phyloP scores from a whole-genome alignment of 805 yeast genomes.

The Monosporozyma aquatica region DNA sequence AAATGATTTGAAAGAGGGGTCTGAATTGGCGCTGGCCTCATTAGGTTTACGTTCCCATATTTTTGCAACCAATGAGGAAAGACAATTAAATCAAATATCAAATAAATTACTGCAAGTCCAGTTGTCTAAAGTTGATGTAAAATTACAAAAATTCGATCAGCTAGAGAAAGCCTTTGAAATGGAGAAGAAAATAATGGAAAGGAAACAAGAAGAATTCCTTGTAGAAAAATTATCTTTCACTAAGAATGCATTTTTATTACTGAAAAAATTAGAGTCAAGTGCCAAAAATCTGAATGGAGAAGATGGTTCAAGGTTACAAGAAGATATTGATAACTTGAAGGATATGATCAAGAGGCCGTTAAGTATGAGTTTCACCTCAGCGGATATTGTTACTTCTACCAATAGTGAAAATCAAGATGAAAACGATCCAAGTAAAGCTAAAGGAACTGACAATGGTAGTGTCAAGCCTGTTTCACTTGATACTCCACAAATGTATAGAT shows the following conservation, averaged over 20 bases:
- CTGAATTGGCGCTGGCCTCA: slow-evolving; percentile 62
- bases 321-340: slow-evolving; percentile 20
- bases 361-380: slow-evolving; percentile 18
- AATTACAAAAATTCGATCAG: slow-evolving; percentile 47
- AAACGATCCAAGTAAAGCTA: slow-evolving; percentile 29
- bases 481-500: slow-evolving; percentile 53
- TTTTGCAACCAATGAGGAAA: slow-evolving; percentile 71
- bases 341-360: slow-evolving; percentile 28
- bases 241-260: slow-evolving; percentile 44
- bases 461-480: slow-evolving; percentile 51
- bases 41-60: slow-evolving; percentile 72
- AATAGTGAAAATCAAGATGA: slow-evolving; percentile 14
- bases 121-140: slow-evolving; percentile 54
- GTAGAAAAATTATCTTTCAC: slow-evolving; percentile 59
- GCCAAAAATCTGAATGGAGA: slow-evolving; percentile 13
- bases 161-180: slow-evolving; percentile 58
- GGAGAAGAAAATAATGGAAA: slow-evolving; percentile 50
- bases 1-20: slow-evolving; percentile 40
- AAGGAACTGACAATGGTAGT: slow-evolving; percentile 24
- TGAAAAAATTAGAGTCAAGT: slow-evolving; percentile 31
- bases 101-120: slow-evolving; percentile 52
- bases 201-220: slow-evolving; percentile 58
- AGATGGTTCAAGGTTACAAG: slow-evolving; percentile 5
- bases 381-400: neutral
- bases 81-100: slow-evolving; percentile 57